phyloP scores from a whole-genome alignment of 208 protist species.

The Spongospora subterranea region DNA sequence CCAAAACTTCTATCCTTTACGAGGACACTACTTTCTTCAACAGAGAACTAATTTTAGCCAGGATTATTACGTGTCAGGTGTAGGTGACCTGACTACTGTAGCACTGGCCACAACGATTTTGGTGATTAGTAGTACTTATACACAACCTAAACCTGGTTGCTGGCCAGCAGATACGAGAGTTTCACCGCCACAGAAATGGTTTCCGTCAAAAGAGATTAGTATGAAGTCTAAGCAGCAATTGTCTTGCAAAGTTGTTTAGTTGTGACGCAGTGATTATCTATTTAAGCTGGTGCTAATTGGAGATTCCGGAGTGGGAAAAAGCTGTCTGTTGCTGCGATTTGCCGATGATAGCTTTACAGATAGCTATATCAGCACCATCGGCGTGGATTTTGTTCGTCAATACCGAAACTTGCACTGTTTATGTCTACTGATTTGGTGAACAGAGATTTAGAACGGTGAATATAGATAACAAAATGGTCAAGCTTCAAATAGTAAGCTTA shows the following conservation, averaged over 20 bases:
- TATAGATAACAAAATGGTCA: slow-evolving; percentile 73
- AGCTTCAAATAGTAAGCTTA: slow-evolving; percentile 72
- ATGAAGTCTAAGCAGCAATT: too few relatives aligned
- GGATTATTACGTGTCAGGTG: too few relatives aligned
- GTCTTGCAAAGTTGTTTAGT: too few relatives aligned
- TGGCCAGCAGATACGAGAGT: too few relatives aligned
- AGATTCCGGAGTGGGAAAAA: slow-evolving; percentile 74
- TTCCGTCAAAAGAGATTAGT: not conserved
- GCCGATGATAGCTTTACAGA: slow-evolving; percentile 78
- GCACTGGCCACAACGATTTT: too few relatives aligned
- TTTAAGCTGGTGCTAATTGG: slow-evolving; percentile 75
- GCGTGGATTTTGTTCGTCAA: slow-evolving; percentile 75
- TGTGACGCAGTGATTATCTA: slow-evolving; percentile 68
- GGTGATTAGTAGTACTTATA: too few relatives aligned
- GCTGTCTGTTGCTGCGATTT: slow-evolving; percentile 73
- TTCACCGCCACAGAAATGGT: not conserved
- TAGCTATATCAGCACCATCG: slow-evolving; percentile 79
- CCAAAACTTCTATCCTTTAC: too few relatives aligned
- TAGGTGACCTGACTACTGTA: too few relatives aligned
- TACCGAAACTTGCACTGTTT: slow-evolving; percentile 9
- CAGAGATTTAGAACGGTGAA: slow-evolving; percentile 69
- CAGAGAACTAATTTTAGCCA: too few relatives aligned
- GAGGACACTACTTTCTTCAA: too few relatives aligned
- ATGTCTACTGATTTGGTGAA: slow-evolving; percentile 53
- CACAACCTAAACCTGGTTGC: too few relatives aligned